A percentile compares a stretch with the other conserved stretches of the same genome.
Conservation (phyloP, 139 green algal species). For the Penium margaritaceum region DNA sequence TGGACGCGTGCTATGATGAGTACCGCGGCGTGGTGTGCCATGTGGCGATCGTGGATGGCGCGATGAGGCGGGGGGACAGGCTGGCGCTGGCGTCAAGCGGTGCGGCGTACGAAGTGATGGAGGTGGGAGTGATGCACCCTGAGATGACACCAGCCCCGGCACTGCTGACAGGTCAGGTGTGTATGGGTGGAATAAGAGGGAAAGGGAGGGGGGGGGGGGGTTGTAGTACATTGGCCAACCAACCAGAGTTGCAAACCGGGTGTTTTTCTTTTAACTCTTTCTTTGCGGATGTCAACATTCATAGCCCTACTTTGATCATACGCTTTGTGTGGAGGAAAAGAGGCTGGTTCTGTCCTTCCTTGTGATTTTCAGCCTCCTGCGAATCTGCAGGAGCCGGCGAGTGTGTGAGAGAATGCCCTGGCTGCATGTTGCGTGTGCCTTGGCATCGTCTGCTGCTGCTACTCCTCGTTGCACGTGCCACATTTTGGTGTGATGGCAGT, state of each 20-base stretch:
- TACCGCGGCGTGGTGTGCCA: conserved; percentile 58
- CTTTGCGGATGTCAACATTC: too few species aligned
- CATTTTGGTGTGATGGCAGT: too few species aligned
- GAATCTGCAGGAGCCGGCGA: too few species aligned
- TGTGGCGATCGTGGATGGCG: conserved; percentile 51
- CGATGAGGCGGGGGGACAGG: conserved; percentile 40
- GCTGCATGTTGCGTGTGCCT: neutral
- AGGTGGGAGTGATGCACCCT: conserved; percentile 46
- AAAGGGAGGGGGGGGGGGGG: neutral
- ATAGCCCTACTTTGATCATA: too few species aligned
- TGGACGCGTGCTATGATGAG: conserved; percentile 83
- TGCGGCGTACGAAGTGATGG: conserved; percentile 33
- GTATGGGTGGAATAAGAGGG: neutral
- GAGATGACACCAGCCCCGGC: conserved; percentile 9
- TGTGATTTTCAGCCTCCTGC: neutral
- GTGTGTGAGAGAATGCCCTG: neutral
- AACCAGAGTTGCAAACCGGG: too few species aligned
- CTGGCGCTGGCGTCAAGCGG: conserved; percentile 28
- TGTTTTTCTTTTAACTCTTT: too few species aligned
- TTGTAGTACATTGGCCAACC: too few species aligned
- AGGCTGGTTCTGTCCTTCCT: neutral
- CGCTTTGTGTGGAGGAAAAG: neutral
- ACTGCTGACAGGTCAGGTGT: conserved; percentile 41
- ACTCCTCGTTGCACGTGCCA: too few species aligned
- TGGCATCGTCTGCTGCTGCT: neutral